Evolutionary conservation across 2,329 filamentous ascomycete genomes (phyloP), one percentile per base, ranked within the genome.

Genomic region (Colletotrichum kahawae): DNA sequence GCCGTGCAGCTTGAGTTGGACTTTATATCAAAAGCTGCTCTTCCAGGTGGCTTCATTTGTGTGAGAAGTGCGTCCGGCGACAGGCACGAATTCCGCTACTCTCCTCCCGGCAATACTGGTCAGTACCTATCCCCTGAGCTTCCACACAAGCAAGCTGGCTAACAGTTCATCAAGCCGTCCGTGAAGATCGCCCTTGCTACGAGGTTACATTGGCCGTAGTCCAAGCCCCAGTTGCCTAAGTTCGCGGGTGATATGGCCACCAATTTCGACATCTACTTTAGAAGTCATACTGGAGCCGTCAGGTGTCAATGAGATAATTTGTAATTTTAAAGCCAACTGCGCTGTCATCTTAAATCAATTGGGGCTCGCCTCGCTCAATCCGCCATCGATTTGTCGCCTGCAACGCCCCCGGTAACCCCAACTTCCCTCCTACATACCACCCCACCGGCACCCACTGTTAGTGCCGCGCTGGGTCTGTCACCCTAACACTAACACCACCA

Each of bases 81-180:
- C 62, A 82, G 78, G 34, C 82, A 84, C 54, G 86, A 87, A 70
- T 87, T 87, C 77, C 83, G 86, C 43, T 87, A 84, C 79, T 86
- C 84, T 24, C 85, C 85, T 16, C 82, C 82, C 2, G 83, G 81
- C 16, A 87, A 85, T 60, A 79, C 82, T 12, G 79, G 85, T 87
- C 74, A 67, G 78, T 54, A 27, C 24, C 24, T 27, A 24, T 68
- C 14, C 3, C 13, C 24, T 12, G 13, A 21, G 18, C 10, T 66
- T 31, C 27, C 13, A 31, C 14, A 24, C n/a, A 21, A 14, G 33
- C 24, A 21, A n/a, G 27, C 8, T 33, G 36, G 13, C 65, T 72
- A n/a, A 72, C 7, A 5, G 1, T 27, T 18, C 16, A 16, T n/a
- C 14, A n/a, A 69, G 70, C 27, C 9, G 21, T 29, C n/a, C 33